A percentile compares a stretch with the other conserved stretches of the same genome.
phyloP scores from a whole-genome alignment of 2,329 filamentous ascomycete genomes.

The Aspergillus luchuensis region DNA sequence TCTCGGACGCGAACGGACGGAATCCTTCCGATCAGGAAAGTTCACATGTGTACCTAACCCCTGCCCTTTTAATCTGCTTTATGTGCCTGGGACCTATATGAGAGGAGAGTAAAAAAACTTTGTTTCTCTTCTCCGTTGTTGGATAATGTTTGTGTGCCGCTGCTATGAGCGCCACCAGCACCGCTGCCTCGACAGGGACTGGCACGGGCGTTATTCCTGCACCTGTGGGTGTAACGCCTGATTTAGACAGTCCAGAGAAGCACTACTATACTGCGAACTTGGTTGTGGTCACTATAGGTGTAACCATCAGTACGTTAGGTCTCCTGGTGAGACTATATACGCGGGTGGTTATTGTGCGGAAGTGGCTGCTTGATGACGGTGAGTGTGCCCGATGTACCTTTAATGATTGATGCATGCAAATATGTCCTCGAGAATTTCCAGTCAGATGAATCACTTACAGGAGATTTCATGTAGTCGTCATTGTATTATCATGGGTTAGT shows the following conservation, averaged over 20 bases:
- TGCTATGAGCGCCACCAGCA: conserved; percentile 6
- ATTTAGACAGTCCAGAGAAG: not conserved
- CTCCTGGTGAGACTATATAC: conserved; percentile 1
- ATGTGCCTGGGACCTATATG: no score
- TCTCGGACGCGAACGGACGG: not conserved
- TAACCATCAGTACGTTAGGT: not conserved
- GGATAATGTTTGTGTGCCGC: not conserved
- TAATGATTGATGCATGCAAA: no score
- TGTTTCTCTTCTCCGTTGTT: not conserved
- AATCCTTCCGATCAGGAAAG: not conserved
- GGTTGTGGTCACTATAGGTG: conserved; percentile 1
- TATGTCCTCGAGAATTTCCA: not conserved
- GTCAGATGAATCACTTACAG: not conserved
- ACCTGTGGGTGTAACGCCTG: not conserved
- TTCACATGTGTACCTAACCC: no score
- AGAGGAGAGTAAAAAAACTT: not conserved
- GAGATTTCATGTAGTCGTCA: not conserved
- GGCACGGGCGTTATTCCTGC: not conserved
- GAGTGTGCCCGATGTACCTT: not conserved
- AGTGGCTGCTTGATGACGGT: conserved; percentile 8
- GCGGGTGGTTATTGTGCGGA: conserved; percentile 1
- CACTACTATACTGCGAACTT: not conserved
- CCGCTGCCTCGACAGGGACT: not conserved
- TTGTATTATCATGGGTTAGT: not conserved
- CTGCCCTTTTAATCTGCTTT: no score